Percentiles rank a stretch among this genome's conserved stretches.
phyloP scores from a whole-genome alignment of 2,329 filamentous ascomycete species.

The Penicillium sp. region DNA sequence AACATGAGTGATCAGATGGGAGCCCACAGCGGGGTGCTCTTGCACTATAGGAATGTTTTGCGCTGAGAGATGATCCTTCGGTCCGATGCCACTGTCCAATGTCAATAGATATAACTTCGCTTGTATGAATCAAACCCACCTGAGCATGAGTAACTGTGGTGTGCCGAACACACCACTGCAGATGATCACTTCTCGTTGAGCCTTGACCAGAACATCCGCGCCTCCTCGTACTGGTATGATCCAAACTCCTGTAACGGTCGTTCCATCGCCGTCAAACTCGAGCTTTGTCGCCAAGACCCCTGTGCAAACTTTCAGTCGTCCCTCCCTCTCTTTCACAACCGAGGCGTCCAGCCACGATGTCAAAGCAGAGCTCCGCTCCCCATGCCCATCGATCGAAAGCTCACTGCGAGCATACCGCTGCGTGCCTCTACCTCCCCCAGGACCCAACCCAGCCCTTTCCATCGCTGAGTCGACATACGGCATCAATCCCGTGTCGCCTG shows the following conservation, averaged over 20 bases:
- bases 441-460: not conserved
- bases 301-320: conserved; percentile 1
- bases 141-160: conserved; percentile 1
- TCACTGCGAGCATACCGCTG: conserved; percentile 3
- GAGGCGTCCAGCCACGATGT: not conserved
- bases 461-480: conserved; percentile 1
- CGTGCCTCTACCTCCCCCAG: not conserved
- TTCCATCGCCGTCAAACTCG: not conserved
- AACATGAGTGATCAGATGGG: not conserved
- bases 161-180: conserved; percentile 6
- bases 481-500: not conserved
- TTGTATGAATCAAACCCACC: not conserved
- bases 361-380: not conserved
- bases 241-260: conserved; percentile 1
- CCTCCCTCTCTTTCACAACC: conserved; percentile 1
- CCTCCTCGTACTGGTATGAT: not conserved
- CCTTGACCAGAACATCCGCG: not conserved
- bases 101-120: not conserved
- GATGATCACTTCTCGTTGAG: not conserved
- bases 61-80: not conserved
- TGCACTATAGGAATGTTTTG: not conserved
- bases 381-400: conserved; percentile 1
- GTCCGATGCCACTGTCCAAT: not conserved
- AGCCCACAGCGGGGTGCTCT: not conserved
- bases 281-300: not conserved